Evolutionary conservation across 208 protist genomes (phyloP).

Genomic region (Trypanosoma lewisi): DNA sequence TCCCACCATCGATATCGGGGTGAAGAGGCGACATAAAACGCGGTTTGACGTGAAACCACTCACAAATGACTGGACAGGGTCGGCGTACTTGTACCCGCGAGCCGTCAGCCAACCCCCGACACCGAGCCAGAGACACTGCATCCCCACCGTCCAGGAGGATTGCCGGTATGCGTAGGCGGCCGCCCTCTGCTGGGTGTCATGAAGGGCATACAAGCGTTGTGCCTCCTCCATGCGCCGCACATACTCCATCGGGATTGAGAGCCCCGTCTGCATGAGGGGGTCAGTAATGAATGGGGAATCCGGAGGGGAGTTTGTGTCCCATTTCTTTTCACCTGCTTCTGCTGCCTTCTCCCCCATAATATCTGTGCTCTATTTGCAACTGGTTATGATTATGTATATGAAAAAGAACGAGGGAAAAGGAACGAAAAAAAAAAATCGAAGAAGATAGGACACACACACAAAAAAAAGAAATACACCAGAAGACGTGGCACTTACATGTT

Average conservation of each 20-base stretch:
- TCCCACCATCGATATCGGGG: conserved; percentile 62
- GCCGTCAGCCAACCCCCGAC: conserved; percentile 59
- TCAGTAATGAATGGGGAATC: conserved; percentile 68
- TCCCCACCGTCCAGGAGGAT: conserved; percentile 42
- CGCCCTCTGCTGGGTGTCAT: conserved; percentile 43
- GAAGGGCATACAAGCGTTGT: conserved; percentile 49
- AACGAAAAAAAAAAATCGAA: neutral
- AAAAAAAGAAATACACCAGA: too few relatives aligned
- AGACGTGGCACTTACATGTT: neutral
- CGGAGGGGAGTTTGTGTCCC: conserved; percentile 18
- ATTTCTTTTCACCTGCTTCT: conserved; percentile 1
- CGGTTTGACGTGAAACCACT: conserved; percentile 45
- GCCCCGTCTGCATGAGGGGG: conserved; percentile 30
- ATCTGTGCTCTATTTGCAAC: neutral
- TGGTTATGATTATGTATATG: too few relatives aligned
- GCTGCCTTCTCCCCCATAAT: conserved; percentile 1
- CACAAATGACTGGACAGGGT: conserved; percentile 67
- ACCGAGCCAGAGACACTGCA: conserved; percentile 64
- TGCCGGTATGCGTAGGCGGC: conserved; percentile 33
- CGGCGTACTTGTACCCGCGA: conserved; percentile 61
- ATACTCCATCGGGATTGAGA: conserved; percentile 50
- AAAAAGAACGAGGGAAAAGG: neutral
- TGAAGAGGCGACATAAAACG: conserved; percentile 46
- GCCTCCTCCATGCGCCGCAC: conserved; percentile 72
- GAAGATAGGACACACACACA: too few relatives aligned